A percentile compares a stretch with the other conserved stretches of the same genome.
phyloP scores from a whole-genome alignment of 108 stramenopile species.

The Aureococcus anophagefferens region DNA sequence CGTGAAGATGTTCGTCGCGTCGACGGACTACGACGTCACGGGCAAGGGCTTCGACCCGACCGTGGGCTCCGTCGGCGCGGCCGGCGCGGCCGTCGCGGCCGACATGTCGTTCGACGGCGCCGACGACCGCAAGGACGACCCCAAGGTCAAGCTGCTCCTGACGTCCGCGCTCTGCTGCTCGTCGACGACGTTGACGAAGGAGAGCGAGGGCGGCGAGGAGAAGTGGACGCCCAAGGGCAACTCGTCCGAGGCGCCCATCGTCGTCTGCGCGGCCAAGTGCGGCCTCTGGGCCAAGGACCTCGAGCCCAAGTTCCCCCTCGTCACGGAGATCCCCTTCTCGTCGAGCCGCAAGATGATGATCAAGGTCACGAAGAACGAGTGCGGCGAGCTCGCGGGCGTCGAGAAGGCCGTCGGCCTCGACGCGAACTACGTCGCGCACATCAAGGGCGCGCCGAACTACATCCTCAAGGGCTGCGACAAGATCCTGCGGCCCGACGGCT shows the following conservation, averaged over 20 bases:
- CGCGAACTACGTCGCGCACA: background rate
- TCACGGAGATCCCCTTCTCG: conserved; percentile 26
- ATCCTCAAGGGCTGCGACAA: conserved; percentile 10
- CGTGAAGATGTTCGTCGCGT: background rate
- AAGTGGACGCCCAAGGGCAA: no score
- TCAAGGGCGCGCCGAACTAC: conserved; percentile 18
- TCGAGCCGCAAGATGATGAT: conserved; percentile 33
- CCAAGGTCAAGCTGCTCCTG: background rate
- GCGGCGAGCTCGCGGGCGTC: background rate
- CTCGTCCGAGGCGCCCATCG: no score
- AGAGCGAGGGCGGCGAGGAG: no score
- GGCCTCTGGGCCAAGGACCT: no score
- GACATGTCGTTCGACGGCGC: background rate
- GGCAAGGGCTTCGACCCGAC: background rate
- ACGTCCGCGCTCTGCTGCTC: conserved; percentile 1
- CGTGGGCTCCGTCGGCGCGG: conserved; percentile 6
- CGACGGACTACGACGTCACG: background rate
- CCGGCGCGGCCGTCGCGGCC: background rate
- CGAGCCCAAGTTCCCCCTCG: background rate
- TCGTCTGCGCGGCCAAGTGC: no score
- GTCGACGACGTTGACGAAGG: no score
- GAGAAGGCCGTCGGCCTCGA: no score
- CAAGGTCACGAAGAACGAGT: conserved; percentile 1
- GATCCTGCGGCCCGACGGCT: conserved; percentile 69
- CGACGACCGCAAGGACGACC: background rate